A percentile compares a stretch with the other conserved stretches of the same genome.
phyloP scores from a whole-genome alignment of 352 stramenopile species.

The Phytophthora sojae region DNA sequence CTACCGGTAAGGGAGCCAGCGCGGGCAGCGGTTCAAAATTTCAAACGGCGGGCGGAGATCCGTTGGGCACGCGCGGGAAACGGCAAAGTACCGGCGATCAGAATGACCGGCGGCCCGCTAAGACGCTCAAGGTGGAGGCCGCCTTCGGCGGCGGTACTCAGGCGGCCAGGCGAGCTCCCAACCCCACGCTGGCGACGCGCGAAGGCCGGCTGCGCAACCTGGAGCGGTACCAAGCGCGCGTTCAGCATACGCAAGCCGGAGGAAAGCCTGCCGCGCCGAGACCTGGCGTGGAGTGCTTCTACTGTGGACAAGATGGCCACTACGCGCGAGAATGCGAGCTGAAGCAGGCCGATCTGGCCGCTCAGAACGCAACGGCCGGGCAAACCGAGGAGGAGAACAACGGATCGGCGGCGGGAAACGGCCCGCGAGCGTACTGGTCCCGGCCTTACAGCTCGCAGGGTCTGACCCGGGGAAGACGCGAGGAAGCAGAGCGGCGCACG shows the following conservation, averaged over 20 bases:
- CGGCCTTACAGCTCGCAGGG: not conserved
- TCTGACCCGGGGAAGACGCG: not conserved
- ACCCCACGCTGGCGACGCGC: not conserved
- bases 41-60: not conserved
- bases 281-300: not conserved
- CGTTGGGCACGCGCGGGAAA: not conserved
- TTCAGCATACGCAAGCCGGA: not conserved
- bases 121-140: not conserved
- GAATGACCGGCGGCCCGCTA: not conserved
- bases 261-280: not conserved
- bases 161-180: too few relatives aligned
- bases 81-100: not conserved
- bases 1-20: not conserved
- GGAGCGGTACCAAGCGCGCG: not conserved
- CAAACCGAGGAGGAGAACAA: not conserved
- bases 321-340: not conserved
- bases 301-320: not conserved
- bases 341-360: not conserved
- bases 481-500: not conserved
- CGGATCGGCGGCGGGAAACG: not conserved
- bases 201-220: not conserved
- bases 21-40: not conserved
- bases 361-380: not conserved
- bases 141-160: too few relatives aligned
- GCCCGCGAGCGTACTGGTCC: too few relatives aligned